These are phyloP conservation scores for Macrophomina pseudophaseolina DNA, from an alignment of 2,329 filamentous ascomycete species.

Conservation along the genomic window DNA sequence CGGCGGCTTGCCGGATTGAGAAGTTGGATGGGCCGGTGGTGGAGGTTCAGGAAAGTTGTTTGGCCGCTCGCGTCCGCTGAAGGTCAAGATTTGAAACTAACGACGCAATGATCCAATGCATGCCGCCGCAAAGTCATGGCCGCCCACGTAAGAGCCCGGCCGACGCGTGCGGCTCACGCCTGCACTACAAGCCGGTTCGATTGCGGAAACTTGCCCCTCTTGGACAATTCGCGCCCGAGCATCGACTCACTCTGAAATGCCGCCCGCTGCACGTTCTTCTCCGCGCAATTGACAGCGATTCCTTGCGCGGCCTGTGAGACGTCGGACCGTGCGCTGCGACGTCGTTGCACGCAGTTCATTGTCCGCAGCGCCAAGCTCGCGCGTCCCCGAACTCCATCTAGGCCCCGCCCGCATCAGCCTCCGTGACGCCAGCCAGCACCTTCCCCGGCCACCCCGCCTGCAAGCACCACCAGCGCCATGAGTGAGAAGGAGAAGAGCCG, in stretches of 20 bases:
- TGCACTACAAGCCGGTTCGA: background rate
- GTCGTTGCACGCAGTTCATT: conserved; percentile 1
- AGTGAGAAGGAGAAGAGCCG: conserved; percentile 51
- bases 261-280: background rate
- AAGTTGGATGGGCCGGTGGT: conserved; percentile 14
- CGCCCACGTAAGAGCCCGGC: background rate
- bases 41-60: conserved; percentile 5
- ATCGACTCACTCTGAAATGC: background rate
- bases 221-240: too few species aligned
- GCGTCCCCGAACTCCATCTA: conserved; percentile 17
- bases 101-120: conserved; percentile 15
- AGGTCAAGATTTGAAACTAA: conserved; percentile 23
- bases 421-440: conserved; percentile 8
- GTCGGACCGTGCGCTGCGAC: conserved; percentile 1
- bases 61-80: conserved; percentile 6
- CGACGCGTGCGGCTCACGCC: background rate
- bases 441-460: background rate
- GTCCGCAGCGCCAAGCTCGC: conserved; percentile 9
- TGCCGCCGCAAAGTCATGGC: conserved; percentile 16
- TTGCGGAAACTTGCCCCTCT: too few species aligned
- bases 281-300: background rate
- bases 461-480: conserved; percentile 28
- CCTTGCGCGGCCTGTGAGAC: background rate
- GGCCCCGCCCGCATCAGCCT: conserved; percentile 19
- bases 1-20: conserved; percentile 19